phyloP scores from a whole-genome alignment of 2,329 filamentous ascomycete species.

The Sclerotinia glacialis region DNA sequence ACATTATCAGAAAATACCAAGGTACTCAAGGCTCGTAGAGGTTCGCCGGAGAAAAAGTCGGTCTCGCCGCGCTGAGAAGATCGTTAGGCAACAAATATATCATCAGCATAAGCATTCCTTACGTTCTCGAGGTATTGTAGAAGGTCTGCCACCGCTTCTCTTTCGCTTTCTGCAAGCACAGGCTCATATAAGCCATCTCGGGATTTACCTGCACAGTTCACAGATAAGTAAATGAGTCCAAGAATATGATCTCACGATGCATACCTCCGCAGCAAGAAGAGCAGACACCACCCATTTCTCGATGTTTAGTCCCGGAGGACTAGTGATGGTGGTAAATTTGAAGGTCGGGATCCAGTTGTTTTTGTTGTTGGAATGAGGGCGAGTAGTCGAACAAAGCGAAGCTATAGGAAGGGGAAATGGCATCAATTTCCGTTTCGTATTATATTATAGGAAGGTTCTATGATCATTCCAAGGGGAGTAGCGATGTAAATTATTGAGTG shows the following conservation, averaged over 20 bases:
- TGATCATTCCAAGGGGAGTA: slow-evolving; percentile 21
- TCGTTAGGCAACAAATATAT: slow-evolving; percentile 27
- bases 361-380: slow-evolving; percentile 32
- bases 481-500: slow-evolving; percentile 6
- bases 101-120: slow-evolving; percentile 29
- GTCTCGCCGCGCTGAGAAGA: slow-evolving; percentile 75
- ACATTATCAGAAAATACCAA: slow-evolving; percentile 99
- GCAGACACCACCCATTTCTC: slow-evolving; percentile 59
- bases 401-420: slow-evolving; percentile 11
- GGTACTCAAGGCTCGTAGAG: slow-evolving; percentile 87
- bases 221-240: slow-evolving; percentile 35
- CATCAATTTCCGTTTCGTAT: not conserved
- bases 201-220: slow-evolving; percentile 58
- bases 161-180: slow-evolving; percentile 89
- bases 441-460: slow-evolving; percentile 24
- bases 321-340: slow-evolving; percentile 17
- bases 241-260: slow-evolving; percentile 23
- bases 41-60: slow-evolving; percentile 97
- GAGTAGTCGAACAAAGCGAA: slow-evolving; percentile 31
- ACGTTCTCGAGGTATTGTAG: slow-evolving; percentile 97
- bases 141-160: slow-evolving; percentile 93
- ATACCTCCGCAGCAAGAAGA: slow-evolving; percentile 61
- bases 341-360: slow-evolving; percentile 32
- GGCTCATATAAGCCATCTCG: slow-evolving; percentile 81
- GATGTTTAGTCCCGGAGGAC: slow-evolving; percentile 37